Evolutionary conservation across 768 basidiomycete genomes (phyloP), one percentile per base, ranked within the genome.

Genomic region (Termitomyces sp.): DNA sequence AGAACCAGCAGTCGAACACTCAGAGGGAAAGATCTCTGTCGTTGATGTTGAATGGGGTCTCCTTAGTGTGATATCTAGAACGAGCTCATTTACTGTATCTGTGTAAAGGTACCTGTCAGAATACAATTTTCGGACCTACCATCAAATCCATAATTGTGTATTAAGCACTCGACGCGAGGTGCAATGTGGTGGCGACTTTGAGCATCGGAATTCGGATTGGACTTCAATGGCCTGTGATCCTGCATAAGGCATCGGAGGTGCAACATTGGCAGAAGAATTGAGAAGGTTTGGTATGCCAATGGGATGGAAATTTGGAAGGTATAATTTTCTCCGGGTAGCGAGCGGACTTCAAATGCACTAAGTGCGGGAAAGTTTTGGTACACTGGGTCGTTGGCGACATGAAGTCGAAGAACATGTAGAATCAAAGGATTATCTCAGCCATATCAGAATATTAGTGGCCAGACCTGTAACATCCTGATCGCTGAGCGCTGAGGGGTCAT

Each of bases 351-450:
- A 20, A 56, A 60, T 3, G 48, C 6, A n/a, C 39, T 53, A 12
- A 20, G 22, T 3, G 57, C 20, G 7, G 63, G 55, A 32, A 64
- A 52, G 32, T 42, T 60, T 43, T 64, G 63, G 38, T 64, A 62
- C 1, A 62, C 57, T 1, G 63, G 63, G 38, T 62, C 62, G 49
- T 64, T 64, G 16, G 59, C 53, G 5, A 64, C 63, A 25, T 64
- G n/a, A n/a, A n/a, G n/a, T n/a, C n/a, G 63, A 7, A 64, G 57
- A 10, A 64, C 63, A 33, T 57, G 29, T 1, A 6, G 13, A 16
- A 9, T 20, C 18, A 9, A 18, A 38, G 38, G 10, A 40, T n/a
- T 40, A 38, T 38, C 39, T 40, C 20, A 40, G 39, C 39, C n/a
- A 40, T 40, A 0, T 40, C 20, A 7, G 7, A 41, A 7, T 29